Evolutionary conservation across 2,329 filamentous ascomycete genomes (phyloP), one percentile per base, ranked within the genome.

Genomic region (Talaromyces verruculosus): DNA sequence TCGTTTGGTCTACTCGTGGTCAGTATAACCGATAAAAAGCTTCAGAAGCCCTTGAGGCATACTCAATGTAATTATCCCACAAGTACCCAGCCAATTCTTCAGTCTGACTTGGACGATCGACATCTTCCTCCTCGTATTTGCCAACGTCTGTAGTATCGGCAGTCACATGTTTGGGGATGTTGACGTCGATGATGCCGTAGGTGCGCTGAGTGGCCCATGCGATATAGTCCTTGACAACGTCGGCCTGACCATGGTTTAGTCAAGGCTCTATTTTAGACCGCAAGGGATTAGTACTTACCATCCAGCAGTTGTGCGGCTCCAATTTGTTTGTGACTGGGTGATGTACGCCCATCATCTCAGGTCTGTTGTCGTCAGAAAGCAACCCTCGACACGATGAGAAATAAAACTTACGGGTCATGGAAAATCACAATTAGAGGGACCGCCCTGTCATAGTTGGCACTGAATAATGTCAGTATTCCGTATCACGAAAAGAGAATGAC

Each of bases 51-150:
- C 11, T 11, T 35, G 10, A 11, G 33, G 10, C 33, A 35, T 35
- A 87, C 82, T 97, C 91, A 22, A 99, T 88, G 74, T 97, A 97
- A 74, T 99, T 99, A 72, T 97, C 93, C 95, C 95, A 99, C 15
- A 99, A 82, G 73, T 97, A 98, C 67, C 86, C 88, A 4, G 94
- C 87, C 11, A 97, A 81, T 67, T 94, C 89, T 68, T 90, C 88
- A 0, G 84, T 85, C 63, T 83, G 82, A 28, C 76, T 76, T 67
- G 87, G 88, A 76, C 87, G 86, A 64, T 74, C 79, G 70, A 69
- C 79, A 67, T 79, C 74, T 8, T 80, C 76, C 7, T 83, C 81
- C 68, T 89, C 76, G 51, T 84, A 79, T 68, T 69, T 71, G 22
- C 69, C 70, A 5, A 58, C 10, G 22, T 19, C 57, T 28, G 63